Evolutionary conservation across 768 basidiomycete species (phyloP).

Genomic region (Glaciozyma martinii): DNA sequence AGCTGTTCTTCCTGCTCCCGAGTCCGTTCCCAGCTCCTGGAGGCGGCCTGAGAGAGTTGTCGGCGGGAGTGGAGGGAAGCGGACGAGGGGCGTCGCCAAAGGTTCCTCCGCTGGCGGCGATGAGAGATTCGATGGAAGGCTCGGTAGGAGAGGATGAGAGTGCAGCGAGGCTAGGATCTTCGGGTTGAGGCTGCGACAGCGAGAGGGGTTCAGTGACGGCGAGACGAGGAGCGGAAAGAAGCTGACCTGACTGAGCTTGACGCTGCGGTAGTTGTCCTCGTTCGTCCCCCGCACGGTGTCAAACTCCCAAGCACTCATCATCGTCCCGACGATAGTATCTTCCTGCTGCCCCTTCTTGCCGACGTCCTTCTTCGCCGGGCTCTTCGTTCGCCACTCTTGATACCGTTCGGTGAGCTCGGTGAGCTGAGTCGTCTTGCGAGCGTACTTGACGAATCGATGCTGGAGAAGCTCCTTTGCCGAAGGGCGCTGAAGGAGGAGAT

Average conservation of each 20-base stretch:
- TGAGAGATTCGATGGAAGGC: slow-evolving; percentile 19
- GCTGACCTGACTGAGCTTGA: neutral
- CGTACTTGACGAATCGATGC: slow-evolving; percentile 81
- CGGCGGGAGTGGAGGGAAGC: slow-evolving; percentile 3
- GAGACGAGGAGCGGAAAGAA: neutral
- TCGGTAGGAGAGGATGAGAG: slow-evolving; percentile 6
- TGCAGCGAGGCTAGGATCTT: slow-evolving; percentile 17
- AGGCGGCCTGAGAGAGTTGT: neutral
- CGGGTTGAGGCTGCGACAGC: slow-evolving; percentile 11
- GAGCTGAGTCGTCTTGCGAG: slow-evolving; percentile 71
- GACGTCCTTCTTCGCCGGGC: slow-evolving; percentile 44
- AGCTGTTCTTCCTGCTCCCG: slow-evolving; percentile 20
- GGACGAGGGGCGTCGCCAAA: neutral
- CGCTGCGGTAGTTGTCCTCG: neutral
- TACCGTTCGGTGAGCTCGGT: slow-evolving; percentile 81
- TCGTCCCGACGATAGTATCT: slow-evolving; percentile 46
- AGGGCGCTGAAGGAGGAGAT: slow-evolving; percentile 56
- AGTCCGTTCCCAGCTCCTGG: slow-evolving; percentile 3
- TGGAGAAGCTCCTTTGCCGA: slow-evolving; percentile 84
- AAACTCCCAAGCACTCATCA: slow-evolving; percentile 93
- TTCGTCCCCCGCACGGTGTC: slow-evolving; percentile 59
- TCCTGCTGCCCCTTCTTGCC: slow-evolving; percentile 8
- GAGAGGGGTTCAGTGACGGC: neutral
- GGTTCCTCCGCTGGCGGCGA: slow-evolving; percentile 4
- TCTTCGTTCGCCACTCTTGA: slow-evolving; percentile 62